Conservation (phyloP, 2,329 filamentous ascomycete species). For the Trichoderma arundinaceum region DNA sequence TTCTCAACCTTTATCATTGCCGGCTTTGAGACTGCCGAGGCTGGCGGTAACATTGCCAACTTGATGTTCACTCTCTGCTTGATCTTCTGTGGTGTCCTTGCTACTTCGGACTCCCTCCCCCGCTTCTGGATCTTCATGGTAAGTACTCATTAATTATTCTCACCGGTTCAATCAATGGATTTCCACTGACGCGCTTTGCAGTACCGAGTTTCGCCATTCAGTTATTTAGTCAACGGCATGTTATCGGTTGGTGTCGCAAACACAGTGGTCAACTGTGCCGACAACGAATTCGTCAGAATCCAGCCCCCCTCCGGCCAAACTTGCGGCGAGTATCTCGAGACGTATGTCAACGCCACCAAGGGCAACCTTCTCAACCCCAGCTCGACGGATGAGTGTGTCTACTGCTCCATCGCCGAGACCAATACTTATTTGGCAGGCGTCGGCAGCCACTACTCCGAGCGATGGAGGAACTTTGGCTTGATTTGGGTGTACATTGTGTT, state of each 20-base stretch:
- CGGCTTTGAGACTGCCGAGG: slow-evolving; percentile 75
- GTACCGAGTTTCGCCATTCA: slow-evolving; percentile 81
- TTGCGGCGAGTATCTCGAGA: slow-evolving; percentile 63
- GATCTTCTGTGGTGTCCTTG: slow-evolving; percentile 78
- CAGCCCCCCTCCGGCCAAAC: slow-evolving; percentile 62
- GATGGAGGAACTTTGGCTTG: slow-evolving; percentile 73
- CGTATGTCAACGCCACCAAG: slow-evolving; percentile 55
- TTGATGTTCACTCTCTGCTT: slow-evolving; percentile 74
- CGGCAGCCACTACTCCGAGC: slow-evolving; percentile 59
- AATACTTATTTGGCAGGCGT: slow-evolving; percentile 58
- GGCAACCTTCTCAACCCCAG: slow-evolving; percentile 59
- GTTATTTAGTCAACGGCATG: slow-evolving; percentile 78
- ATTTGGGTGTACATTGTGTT: slow-evolving; percentile 64
- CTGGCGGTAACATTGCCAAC: slow-evolving; percentile 76
- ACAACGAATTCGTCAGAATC: slow-evolving; percentile 73
- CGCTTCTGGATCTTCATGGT: slow-evolving; percentile 81
- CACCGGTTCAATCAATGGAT: not conserved
- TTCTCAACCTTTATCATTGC: slow-evolving; percentile 82
- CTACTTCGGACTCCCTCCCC: slow-evolving; percentile 65
- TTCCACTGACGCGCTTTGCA: slow-evolving; percentile 33
- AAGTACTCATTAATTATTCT: slow-evolving; percentile 2
- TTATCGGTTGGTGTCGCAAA: slow-evolving; percentile 73
- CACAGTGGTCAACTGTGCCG: slow-evolving; percentile 67
- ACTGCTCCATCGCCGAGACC: slow-evolving; percentile 58
- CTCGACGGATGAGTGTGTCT: slow-evolving; percentile 60